Conservation (phyloP, 441 rosid species). For the Biscutella auriculata region DNA sequence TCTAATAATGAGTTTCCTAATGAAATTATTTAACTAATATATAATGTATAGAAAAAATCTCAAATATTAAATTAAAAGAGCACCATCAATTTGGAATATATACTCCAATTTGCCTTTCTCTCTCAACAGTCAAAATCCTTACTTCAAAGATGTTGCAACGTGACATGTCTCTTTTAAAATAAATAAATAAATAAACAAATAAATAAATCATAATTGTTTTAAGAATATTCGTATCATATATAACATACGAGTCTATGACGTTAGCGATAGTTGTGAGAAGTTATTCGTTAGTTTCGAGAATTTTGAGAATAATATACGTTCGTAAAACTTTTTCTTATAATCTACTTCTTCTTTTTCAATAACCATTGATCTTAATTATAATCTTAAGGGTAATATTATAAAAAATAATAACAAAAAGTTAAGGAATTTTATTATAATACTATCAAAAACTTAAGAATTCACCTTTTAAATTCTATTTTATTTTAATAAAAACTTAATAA, state of each 20-base stretch:
- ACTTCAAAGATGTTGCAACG: conserved; percentile 27
- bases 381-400: no score
- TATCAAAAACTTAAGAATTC: no score
- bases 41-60: neutral
- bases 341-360: no score
- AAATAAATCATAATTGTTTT: neutral
- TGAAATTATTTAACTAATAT: conserved; percentile 13
- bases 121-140: conserved; percentile 28
- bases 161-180: conserved; percentile 19
- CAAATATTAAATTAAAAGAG: conserved; percentile 17
- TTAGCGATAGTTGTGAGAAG: conserved; percentile 13
- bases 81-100: conserved; percentile 57
- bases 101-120: conserved; percentile 26
- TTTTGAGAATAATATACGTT: neutral
- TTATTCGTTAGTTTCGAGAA: conserved; percentile 4
- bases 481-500: no score
- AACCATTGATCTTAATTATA: no score
- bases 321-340: neutral
- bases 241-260: conserved; percentile 20
- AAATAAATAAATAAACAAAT: no score
- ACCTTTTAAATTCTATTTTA: no score
- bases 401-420: no score
- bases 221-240: conserved; percentile 20
- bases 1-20: conserved; percentile 48
- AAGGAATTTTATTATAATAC: no score